These are phyloP conservation scores for Pleurotus citrinopileatus DNA, from an alignment of 768 basidiomycete species.

Conservation along the genomic window DNA sequence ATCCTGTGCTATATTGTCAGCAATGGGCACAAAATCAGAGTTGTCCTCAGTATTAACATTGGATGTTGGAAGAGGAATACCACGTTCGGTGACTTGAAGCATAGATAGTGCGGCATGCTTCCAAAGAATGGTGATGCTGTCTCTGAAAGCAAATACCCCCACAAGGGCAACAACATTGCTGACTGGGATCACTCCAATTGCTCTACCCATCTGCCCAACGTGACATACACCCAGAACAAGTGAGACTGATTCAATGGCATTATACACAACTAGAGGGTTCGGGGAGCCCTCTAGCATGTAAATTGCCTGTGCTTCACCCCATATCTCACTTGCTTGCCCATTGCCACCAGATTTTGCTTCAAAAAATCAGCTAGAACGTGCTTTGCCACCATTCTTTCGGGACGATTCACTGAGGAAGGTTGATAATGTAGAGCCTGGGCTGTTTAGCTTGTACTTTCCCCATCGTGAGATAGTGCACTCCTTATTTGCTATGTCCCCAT, in stretches of 20 bases:
- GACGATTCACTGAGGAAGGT: constrained; percentile 11
- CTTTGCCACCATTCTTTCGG: not conserved
- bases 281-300: constrained; percentile 3
- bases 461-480: constrained; percentile 3
- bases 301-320: constrained; percentile 19
- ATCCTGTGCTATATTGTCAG: not conserved
- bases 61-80: not conserved
- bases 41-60: not conserved
- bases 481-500: not conserved
- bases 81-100: constrained; percentile 6
- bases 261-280: constrained; percentile 3
- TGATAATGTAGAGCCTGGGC: not conserved
- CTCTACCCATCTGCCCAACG: constrained; percentile 7
- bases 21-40: too few relatives aligned
- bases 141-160: constrained; percentile 12
- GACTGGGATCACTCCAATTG: not conserved
- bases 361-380: constrained; percentile 12
- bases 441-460: constrained; percentile 11
- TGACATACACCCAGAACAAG: constrained; percentile 5
- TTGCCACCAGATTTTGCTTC: not conserved
- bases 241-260: constrained; percentile 7
- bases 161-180: constrained; percentile 1
- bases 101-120: constrained; percentile 15
- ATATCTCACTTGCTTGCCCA: constrained; percentile 1
- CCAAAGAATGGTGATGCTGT: constrained; percentile 13